Evolutionary conservation across 169 alveolate genomes (phyloP).

Genomic region (Cryptosporidium meleagridis): DNA sequence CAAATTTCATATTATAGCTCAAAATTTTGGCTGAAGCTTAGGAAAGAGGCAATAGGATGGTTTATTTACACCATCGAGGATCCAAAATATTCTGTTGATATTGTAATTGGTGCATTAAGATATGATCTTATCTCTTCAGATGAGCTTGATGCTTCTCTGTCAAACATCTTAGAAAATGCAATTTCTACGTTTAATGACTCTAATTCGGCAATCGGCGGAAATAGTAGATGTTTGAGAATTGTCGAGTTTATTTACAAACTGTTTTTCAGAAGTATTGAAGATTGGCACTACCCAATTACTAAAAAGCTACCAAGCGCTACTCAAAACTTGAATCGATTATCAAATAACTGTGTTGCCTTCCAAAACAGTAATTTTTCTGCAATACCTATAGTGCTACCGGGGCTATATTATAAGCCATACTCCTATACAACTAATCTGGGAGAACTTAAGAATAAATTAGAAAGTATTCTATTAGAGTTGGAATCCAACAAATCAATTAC

Average conservation of each 20-base stretch:
- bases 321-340: conserved; percentile 2
- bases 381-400: conserved; percentile 34
- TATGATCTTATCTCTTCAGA: conserved; percentile 27
- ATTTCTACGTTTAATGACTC: background rate
- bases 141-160: conserved; percentile 33
- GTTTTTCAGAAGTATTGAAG: conserved; percentile 64
- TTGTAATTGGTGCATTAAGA: conserved; percentile 60
- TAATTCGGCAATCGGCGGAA: background rate
- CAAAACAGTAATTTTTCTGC: conserved; percentile 25
- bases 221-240: background rate
- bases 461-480: conserved; percentile 3
- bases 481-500: background rate
- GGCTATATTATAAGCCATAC: conserved; percentile 50
- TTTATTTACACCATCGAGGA: conserved; percentile 61
- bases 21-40: conserved; percentile 41
- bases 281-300: conserved; percentile 64
- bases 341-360: background rate
- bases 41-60: conserved; percentile 72
- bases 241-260: conserved; percentile 48
- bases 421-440: conserved; percentile 39
- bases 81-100: conserved; percentile 67
- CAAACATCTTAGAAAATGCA: conserved; percentile 37
- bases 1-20: conserved; percentile 27
- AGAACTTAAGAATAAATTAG: conserved; percentile 31
- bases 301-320: conserved; percentile 39